Evolutionary conservation across 495 filamentous ascomycete species (phyloP).

Genomic region (Collariella sp.): DNA sequence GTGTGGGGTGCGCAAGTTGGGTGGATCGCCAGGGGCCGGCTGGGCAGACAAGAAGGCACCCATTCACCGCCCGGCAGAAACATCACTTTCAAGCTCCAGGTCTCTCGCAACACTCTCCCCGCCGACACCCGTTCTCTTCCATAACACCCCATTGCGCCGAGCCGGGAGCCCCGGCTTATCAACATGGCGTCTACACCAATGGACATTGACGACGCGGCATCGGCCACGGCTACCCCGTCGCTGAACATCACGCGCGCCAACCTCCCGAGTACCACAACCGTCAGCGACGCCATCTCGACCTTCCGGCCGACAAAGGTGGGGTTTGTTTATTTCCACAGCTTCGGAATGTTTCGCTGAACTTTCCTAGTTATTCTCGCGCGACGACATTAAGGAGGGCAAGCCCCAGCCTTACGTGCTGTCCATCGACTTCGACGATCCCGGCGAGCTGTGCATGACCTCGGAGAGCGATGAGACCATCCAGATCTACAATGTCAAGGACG

Average conservation of each 20-base stretch:
- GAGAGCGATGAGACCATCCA: constrained; percentile 91
- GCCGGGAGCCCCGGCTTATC: not conserved
- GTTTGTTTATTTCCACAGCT: not conserved
- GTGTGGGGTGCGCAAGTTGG: not conserved
- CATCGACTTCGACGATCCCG: constrained; percentile 91
- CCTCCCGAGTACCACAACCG: constrained; percentile 30
- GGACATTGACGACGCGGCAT: constrained; percentile 41
- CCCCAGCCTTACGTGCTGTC: constrained; percentile 47
- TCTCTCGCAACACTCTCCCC: no score
- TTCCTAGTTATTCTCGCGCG: constrained; percentile 36
- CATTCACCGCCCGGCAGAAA: constrained; percentile 15
- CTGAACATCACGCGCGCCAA: constrained; percentile 32
- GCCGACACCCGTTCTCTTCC: not conserved
- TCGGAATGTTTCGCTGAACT: constrained; percentile 8
- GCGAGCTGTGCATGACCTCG: constrained; percentile 78
- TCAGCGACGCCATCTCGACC: constrained; percentile 39
- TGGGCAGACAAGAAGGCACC: not conserved
- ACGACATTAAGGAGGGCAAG: constrained; percentile 36
- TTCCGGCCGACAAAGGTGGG: constrained; percentile 47
- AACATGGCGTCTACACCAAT: constrained; percentile 46
- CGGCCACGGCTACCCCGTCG: constrained; percentile 28
- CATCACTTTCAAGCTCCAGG: not conserved
- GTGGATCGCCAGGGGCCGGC: not conserved
- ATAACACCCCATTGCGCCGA: not conserved
- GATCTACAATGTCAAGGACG: constrained; percentile 84